Evolutionary conservation across 352 stramenopile genomes (phyloP).

Genomic region (Plasmopara viticola): DNA sequence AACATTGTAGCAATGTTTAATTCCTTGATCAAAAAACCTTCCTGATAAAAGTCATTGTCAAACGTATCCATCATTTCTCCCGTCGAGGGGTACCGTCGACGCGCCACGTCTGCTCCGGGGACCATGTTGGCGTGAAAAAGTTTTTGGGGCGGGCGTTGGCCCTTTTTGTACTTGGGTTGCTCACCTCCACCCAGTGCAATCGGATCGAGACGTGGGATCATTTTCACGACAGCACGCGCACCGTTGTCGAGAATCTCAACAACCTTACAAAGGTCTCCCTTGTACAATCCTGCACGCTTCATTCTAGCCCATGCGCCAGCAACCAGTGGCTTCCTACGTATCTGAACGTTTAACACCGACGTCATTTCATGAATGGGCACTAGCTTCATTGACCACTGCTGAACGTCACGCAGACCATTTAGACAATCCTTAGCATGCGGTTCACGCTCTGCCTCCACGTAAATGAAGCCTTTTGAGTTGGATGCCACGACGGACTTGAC

Average conservation of each 20-base stretch:
- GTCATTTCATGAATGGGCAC: slow-evolving; percentile 88
- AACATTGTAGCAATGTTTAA: slow-evolving; percentile 85
- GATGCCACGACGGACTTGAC: slow-evolving; percentile 85
- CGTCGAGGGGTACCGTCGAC: slow-evolving; percentile 61
- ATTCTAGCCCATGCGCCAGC: slow-evolving; percentile 77
- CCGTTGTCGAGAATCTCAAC: slow-evolving; percentile 84
- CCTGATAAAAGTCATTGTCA: slow-evolving; percentile 85
- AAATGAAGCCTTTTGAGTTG: slow-evolving; percentile 87
- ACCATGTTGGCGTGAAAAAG: slow-evolving; percentile 73
- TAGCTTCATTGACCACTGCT: slow-evolving; percentile 86
- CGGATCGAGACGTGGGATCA: slow-evolving; percentile 77
- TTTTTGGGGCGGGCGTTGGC: slow-evolving; percentile 81
- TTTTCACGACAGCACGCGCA: slow-evolving; percentile 75
- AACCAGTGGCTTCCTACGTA: slow-evolving; percentile 73
- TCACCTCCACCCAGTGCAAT: slow-evolving; percentile 68
- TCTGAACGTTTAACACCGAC: slow-evolving; percentile 82
- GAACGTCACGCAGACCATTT: slow-evolving; percentile 77
- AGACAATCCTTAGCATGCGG: slow-evolving; percentile 80
- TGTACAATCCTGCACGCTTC: slow-evolving; percentile 83
- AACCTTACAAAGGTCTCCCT: slow-evolving; percentile 84
- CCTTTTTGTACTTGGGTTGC: slow-evolving; percentile 86
- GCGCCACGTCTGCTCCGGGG: slow-evolving; percentile 49
- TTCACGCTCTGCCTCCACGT: slow-evolving; percentile 83
- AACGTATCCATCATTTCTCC: slow-evolving; percentile 87
- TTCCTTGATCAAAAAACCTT: slow-evolving; percentile 85